Conservation (phyloP, 345 rosid species). For the Dipteronia sinensis region DNA sequence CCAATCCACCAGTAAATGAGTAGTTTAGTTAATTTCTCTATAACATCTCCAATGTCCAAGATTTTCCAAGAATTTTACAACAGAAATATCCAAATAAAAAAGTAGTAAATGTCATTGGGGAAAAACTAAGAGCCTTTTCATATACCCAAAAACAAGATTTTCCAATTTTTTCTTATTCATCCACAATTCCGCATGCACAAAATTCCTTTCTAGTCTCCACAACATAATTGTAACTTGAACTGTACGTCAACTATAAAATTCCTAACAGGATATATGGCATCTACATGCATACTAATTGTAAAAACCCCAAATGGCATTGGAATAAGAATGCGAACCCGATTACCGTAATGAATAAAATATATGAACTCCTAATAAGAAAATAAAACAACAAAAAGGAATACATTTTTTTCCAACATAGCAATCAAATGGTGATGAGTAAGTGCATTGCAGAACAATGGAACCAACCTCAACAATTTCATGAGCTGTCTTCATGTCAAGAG, state of each 20-base stretch:
- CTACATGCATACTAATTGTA: too few relatives aligned
- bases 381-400: too few relatives aligned
- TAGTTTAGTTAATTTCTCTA: neutral
- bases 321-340: neutral
- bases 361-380: neutral
- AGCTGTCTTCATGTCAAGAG: conserved; percentile 90
- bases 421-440: too few relatives aligned
- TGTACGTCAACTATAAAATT: too few relatives aligned
- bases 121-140: neutral
- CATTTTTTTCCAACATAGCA: too few relatives aligned
- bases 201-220: neutral
- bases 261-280: too few relatives aligned
- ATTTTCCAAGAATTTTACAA: neutral
- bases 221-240: too few relatives aligned
- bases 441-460: neutral
- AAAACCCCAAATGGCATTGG: too few relatives aligned
- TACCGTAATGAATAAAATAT: neutral
- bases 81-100: neutral
- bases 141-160: neutral
- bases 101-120: neutral
- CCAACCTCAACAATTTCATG: conserved; percentile 93
- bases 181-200: neutral
- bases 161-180: neutral
- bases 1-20: neutral
- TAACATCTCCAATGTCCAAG: neutral